Evolutionary conservation across 345 rosid genomes (phyloP).

Genomic region (Dovyalis caffra): DNA sequence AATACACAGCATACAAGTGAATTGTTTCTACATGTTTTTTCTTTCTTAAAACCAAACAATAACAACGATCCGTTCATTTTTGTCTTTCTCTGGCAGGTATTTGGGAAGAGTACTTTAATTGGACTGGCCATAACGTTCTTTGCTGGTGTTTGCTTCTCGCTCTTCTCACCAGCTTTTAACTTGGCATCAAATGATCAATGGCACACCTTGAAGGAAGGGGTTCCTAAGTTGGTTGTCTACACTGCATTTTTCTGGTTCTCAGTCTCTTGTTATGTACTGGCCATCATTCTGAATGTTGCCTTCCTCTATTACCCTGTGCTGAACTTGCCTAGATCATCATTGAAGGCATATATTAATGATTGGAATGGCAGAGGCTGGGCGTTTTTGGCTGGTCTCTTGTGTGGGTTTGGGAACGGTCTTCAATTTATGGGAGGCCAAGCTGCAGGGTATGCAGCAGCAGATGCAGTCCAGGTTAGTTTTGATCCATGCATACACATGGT

Average conservation of each 20-base stretch:
- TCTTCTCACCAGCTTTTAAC: constrained; percentile 90
- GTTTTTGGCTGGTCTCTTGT: constrained; percentile 68
- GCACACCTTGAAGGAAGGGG: constrained; percentile 66
- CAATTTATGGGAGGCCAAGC: constrained; percentile 94
- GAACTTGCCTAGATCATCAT: constrained; percentile 55
- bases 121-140: constrained; percentile 63
- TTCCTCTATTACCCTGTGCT: constrained; percentile 67
- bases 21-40: too few relatives aligned
- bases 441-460: constrained; percentile 90
- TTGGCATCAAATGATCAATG: constrained; percentile 87
- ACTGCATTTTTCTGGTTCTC: constrained; percentile 84
- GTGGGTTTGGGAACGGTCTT: constrained; percentile 83
- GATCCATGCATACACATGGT: not conserved
- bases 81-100: constrained; percentile 43
- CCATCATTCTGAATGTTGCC: constrained; percentile 51
- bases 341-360: constrained; percentile 62
- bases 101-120: constrained; percentile 59
- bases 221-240: constrained; percentile 65
- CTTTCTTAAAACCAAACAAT: too few relatives aligned
- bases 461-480: constrained; percentile 65
- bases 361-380: constrained; percentile 90
- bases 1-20: too few relatives aligned
- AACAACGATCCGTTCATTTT: not conserved
- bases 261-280: constrained; percentile 52
- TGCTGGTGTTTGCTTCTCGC: constrained; percentile 73